Evolutionary conservation across 495 filamentous ascomycete species (phyloP), one percentile per base, ranked within the genome.

Genomic region (Gamarada debralockiae): DNA sequence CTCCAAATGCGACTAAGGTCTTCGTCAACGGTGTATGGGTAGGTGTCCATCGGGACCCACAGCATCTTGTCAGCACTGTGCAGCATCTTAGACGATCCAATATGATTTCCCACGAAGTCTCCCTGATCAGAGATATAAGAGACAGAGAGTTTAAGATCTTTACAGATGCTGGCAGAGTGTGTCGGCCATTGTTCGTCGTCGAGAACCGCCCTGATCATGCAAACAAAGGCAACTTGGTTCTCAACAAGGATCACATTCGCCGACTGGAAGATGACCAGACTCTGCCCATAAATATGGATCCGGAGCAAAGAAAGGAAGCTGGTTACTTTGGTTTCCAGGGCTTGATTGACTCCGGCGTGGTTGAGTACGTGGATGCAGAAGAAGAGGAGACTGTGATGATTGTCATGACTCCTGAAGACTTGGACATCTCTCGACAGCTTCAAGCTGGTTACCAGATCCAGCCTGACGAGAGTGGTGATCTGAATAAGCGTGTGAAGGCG

Each of bases 381-480:
- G 93, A 99, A 68, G 93, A 99, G 59, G 95, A 99, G 69, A 92
- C 89, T 0, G 84, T 92, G 41, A 99, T 97, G 95, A 99, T 99
- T 59, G 86, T 90, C 64, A 97, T 99, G 93, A 90, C 91, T 0
- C 93, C 93, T 0, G 92, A 97, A 59, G 93, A 99, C 63, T 74
- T 99, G 27, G 85, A 89, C 52, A 85, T 81, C 48, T 82, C 77
- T 24, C 75, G 76, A 57, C 82, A 85, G 55, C 66, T 88, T 9
- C 79, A 83, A 55, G 73, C 75, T 39, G 87, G 86, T 17, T 88
- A 88, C 52, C 68, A 71, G 17, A 73, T 84, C 25, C 82, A 85
- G 12, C 71, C 80, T 8, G 67, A 68, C 23, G 58, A 63, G n/a
- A 62, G 53, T 44, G 59, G 53, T 1, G 67, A 65, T 25, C 63